Evolutionary conservation across 1,284 basidiomycete species (phyloP).

Genomic region (Neotropicomus parvogracilis): DNA sequence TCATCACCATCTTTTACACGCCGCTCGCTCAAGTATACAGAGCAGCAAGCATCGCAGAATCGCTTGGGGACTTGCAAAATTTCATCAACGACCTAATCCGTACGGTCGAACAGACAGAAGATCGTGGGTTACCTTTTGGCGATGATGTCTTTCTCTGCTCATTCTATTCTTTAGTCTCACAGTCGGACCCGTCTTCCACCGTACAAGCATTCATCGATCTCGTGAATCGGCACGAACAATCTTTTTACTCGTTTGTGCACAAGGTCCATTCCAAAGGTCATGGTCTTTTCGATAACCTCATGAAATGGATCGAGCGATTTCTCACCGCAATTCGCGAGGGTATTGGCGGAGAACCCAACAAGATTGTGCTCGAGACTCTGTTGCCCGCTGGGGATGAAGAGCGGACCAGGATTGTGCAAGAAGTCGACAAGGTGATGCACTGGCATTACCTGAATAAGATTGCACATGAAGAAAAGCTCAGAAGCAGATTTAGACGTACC

Average conservation of each 20-base stretch:
- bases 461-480: slow-evolving; percentile 83
- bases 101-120: slow-evolving; percentile 91
- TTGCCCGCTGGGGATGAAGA: slow-evolving; percentile 78
- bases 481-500: slow-evolving; percentile 70
- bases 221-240: slow-evolving; percentile 89
- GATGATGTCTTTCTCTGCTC: slow-evolving; percentile 1
- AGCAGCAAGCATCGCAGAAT: slow-evolving; percentile 96
- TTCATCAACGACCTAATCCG: slow-evolving; percentile 96
- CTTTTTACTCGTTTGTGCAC: slow-evolving; percentile 97
- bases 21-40: slow-evolving; percentile 98
- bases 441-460: slow-evolving; percentile 94
- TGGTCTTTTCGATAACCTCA: slow-evolving; percentile 88
- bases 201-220: slow-evolving; percentile 95
- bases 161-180: slow-evolving; percentile 54
- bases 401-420: slow-evolving; percentile 71
- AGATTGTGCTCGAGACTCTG: slow-evolving; percentile 79
- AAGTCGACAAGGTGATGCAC: slow-evolving; percentile 82
- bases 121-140: slow-evolving; percentile 60
- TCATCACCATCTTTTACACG: slow-evolving; percentile 98
- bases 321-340: slow-evolving; percentile 91
- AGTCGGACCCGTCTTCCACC: slow-evolving; percentile 80
- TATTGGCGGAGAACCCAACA: slow-evolving; percentile 35
- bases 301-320: slow-evolving; percentile 97
- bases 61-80: slow-evolving; percentile 85
- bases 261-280: slow-evolving; percentile 98